These are phyloP conservation scores for Penicillium pancosmium DNA, from an alignment of 495 filamentous ascomycete genomes.

Conservation along the genomic window DNA sequence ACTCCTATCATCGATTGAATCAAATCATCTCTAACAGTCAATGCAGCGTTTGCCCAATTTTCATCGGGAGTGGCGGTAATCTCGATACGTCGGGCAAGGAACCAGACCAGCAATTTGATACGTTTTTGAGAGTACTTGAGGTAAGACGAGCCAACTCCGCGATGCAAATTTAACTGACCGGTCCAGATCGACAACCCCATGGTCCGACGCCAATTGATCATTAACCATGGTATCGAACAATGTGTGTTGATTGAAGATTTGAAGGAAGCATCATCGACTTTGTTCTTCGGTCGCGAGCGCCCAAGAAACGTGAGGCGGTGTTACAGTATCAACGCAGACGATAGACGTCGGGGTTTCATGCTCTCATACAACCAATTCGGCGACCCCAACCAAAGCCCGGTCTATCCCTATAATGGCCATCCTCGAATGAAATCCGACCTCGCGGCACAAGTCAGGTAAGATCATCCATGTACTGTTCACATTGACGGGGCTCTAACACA, in stretches of 20 bases:
- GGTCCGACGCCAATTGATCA: constrained; percentile 79
- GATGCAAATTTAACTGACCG: neutral
- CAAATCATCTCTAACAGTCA: constrained; percentile 21
- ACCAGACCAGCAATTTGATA: constrained; percentile 71
- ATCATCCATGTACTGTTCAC: neutral
- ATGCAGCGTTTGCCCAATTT: constrained; percentile 57
- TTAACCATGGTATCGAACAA: constrained; percentile 82
- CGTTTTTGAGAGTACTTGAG: constrained; percentile 74
- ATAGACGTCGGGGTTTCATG: constrained; percentile 64
- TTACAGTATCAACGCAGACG: constrained; percentile 60
- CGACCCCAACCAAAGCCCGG: constrained; percentile 56
- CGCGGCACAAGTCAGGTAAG: constrained; percentile 64
- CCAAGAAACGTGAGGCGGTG: constrained; percentile 74
- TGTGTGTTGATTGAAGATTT: constrained; percentile 72
- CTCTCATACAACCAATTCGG: constrained; percentile 58
- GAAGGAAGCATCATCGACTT: constrained; percentile 58
- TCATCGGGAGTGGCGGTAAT: constrained; percentile 61
- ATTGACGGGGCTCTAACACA: neutral
- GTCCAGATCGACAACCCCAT: constrained; percentile 72
- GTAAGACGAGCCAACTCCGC: constrained; percentile 33
- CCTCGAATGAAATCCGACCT: constrained; percentile 81
- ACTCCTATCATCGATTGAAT: neutral
- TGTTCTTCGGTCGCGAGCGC: constrained; percentile 65
- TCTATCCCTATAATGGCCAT: constrained; percentile 49
- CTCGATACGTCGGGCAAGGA: constrained; percentile 70